Evolutionary conservation across 1,284 basidiomycete species (phyloP).

Genomic region (Tylopilus orsonianus): DNA sequence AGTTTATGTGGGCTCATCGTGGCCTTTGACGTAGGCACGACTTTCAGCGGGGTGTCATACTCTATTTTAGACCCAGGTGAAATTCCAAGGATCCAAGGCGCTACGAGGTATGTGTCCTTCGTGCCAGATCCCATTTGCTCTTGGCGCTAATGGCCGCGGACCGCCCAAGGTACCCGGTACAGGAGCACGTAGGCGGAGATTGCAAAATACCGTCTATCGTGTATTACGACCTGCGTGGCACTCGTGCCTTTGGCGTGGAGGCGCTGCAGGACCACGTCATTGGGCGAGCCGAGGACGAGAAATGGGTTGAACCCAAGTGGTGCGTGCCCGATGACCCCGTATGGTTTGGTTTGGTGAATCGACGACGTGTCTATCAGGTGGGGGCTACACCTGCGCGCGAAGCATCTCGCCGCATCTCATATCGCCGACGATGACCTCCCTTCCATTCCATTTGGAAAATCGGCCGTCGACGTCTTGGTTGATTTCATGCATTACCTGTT

Average conservation of each 20-base stretch:
- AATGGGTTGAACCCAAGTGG: conserved; percentile 47
- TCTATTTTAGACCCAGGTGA: conserved; percentile 45
- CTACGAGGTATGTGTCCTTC: conserved; percentile 43
- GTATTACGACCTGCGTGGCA: conserved; percentile 48
- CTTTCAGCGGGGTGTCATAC: conserved; percentile 51
- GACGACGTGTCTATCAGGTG: no score
- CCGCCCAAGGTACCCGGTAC: conserved; percentile 49
- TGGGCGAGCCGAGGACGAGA: conserved; percentile 46
- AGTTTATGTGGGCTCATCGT: conserved; percentile 42
- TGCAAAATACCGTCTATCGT: conserved; percentile 58
- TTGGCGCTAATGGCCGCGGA: no score
- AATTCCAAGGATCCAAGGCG: conserved; percentile 41
- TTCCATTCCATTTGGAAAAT: conserved; percentile 41
- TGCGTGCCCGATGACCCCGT: no score
- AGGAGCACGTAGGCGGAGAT: conserved; percentile 49
- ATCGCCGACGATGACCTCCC: conserved; percentile 36
- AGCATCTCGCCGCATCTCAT: conserved; percentile 13
- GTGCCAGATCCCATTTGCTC: no score
- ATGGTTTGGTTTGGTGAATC: no score
- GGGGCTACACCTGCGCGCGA: conserved; percentile 37
- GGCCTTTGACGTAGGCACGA: conserved; percentile 53
- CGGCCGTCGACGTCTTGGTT: conserved; percentile 42
- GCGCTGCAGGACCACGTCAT: conserved; percentile 42
- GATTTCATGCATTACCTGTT: conserved; percentile 48
- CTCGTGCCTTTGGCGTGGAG: conserved; percentile 51